Evolutionary conservation across 306 rosid genomes (phyloP).

Genomic region (Trifolium pratense): DNA sequence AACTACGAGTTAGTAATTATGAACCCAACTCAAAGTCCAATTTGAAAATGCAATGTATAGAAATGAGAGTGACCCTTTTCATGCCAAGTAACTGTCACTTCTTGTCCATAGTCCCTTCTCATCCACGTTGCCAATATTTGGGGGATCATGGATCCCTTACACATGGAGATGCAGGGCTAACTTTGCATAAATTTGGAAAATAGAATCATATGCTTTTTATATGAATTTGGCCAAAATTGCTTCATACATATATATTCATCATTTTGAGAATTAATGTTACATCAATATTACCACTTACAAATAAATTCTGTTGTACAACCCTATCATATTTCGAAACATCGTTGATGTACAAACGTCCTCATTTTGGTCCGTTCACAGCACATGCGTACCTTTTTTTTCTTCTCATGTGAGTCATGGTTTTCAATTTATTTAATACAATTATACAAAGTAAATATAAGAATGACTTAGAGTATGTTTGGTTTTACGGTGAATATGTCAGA

Average conservation of each 20-base stretch:
- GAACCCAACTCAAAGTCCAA: slow-evolving; percentile 14
- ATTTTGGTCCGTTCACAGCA: slow-evolving; percentile 11
- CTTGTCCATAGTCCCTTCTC: slow-evolving; percentile 26
- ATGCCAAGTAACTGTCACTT: slow-evolving; percentile 35
- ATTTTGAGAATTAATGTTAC: slow-evolving; percentile 9
- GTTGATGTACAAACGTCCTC: slow-evolving; percentile 11
- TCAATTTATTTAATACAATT: background rate
- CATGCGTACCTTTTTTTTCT: slow-evolving; percentile 1
- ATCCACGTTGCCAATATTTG: slow-evolving; percentile 10
- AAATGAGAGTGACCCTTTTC: slow-evolving; percentile 27
- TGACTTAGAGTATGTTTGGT: too few relatives aligned
- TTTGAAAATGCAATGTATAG: slow-evolving; percentile 6
- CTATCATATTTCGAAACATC: slow-evolving; percentile 6
- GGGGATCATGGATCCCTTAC: slow-evolving; percentile 30
- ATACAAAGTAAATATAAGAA: background rate
- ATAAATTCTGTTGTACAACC: background rate
- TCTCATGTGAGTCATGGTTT: background rate
- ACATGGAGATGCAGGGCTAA: slow-evolving; percentile 27
- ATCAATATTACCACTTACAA: slow-evolving; percentile 17
- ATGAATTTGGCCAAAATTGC: slow-evolving; percentile 26
- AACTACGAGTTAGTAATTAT: background rate
- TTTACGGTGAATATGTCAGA: too few relatives aligned
- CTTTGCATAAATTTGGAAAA: slow-evolving; percentile 28
- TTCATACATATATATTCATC: slow-evolving; percentile 19
- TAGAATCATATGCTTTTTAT: slow-evolving; percentile 23